phyloP scores from a whole-genome alignment of 2,329 filamentous ascomycete genomes.

The Podosphaera xanthii region DNA sequence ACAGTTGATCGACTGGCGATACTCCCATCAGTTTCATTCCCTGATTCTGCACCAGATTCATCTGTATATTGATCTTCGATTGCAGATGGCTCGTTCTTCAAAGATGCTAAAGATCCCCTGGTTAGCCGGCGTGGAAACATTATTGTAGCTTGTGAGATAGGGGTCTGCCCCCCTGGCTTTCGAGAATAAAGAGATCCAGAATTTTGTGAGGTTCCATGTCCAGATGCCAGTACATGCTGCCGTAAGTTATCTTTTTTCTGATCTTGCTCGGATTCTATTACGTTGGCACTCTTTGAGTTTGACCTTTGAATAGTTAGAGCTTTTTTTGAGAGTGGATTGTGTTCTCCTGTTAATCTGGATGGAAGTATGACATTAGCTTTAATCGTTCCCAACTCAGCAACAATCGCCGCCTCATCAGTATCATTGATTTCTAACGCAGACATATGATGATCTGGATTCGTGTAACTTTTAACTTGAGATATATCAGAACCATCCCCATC shows the following conservation, averaged over 20 bases:
- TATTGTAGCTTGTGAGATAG: conserved; percentile 6
- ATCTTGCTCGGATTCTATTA: conserved; percentile 1
- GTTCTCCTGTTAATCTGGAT: conserved; percentile 12
- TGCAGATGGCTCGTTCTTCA: conserved; percentile 4
- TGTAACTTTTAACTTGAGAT: conserved; percentile 5
- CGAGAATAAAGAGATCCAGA: conserved; percentile 10
- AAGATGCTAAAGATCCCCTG: conserved; percentile 8
- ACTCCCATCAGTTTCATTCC: conserved; percentile 16
- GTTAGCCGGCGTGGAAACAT: conserved; percentile 5
- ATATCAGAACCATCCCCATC: conserved; percentile 25
- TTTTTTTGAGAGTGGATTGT: conserved; percentile 3
- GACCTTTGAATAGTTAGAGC: conserved; percentile 14
- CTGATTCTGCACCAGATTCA: conserved; percentile 14
- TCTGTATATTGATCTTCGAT: conserved; percentile 5
- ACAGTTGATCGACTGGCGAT: conserved; percentile 13
- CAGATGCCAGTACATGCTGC: conserved; percentile 8
- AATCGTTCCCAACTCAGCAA: conserved; percentile 14
- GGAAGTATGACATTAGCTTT: conserved; percentile 11
- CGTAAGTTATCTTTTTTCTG: conserved; percentile 7
- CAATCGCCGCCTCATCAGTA: conserved; percentile 13
- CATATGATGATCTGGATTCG: conserved; percentile 10
- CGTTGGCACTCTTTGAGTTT: conserved; percentile 10
- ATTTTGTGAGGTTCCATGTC: conserved; percentile 11
- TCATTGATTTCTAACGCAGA: conserved; percentile 9
- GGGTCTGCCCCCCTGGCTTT: conserved; percentile 5